phyloP scores from a whole-genome alignment of 495 filamentous ascomycete genomes.

The Cryomyces antarcticus region DNA sequence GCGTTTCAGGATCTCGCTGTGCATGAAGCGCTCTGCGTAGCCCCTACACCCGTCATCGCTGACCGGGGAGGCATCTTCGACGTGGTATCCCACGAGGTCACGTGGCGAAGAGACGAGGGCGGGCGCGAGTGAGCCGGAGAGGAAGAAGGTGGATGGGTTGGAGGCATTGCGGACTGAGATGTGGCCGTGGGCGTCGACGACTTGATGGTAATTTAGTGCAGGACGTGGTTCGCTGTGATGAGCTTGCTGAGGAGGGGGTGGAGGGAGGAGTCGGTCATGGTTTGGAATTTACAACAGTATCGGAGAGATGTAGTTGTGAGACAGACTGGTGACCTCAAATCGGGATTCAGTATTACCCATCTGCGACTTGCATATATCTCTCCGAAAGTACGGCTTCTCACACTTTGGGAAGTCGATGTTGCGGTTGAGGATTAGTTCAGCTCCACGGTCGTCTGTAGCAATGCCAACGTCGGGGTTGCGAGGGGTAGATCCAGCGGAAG shows the following conservation, averaged over 20 bases:
- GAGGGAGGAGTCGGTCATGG: too few species aligned
- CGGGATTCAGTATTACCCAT: too few species aligned
- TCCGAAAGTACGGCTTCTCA: too few species aligned
- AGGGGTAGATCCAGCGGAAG: too few species aligned
- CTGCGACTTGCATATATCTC: too few species aligned
- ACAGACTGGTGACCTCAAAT: too few species aligned
- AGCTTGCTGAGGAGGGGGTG: constrained; percentile 17
- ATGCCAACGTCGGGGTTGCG: too few species aligned
- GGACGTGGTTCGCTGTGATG: constrained; percentile 23
- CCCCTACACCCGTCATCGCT: constrained; percentile 8
- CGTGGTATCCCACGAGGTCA: constrained; percentile 22
- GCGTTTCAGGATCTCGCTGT: constrained; percentile 29
- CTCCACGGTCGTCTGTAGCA: too few species aligned
- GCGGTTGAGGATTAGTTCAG: too few species aligned
- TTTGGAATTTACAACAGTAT: too few species aligned
- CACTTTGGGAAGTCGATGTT: too few species aligned
- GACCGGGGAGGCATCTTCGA: constrained; percentile 20
- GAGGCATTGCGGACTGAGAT: constrained; percentile 25
- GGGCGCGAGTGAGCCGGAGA: constrained; percentile 21
- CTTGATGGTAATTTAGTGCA: neutral
- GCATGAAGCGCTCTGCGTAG: constrained; percentile 25
- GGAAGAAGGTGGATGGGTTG: constrained; percentile 21
- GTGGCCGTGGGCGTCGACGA: constrained; percentile 18
- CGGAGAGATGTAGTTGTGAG: too few species aligned
- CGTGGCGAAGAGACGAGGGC: constrained; percentile 18